Conservation (phyloP, 176 grass and related monocot genomes). For the Zoysia japonica region DNA sequence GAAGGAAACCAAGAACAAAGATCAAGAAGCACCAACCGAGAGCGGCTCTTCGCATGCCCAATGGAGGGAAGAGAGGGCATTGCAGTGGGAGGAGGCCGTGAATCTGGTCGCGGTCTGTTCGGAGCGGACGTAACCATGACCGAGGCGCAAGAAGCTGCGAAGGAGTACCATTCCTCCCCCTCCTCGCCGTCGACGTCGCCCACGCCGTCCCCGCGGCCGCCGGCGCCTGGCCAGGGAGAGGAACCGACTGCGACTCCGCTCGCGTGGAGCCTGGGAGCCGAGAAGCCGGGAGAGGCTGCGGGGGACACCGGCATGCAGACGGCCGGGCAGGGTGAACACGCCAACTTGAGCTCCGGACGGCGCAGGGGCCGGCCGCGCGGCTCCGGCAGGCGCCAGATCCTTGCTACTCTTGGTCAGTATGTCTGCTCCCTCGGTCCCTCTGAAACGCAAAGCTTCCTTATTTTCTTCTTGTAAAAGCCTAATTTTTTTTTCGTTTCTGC, state of each 20-base stretch:
- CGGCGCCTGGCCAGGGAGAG: slow-evolving; percentile 14
- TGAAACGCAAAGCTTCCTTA: slow-evolving; percentile 18
- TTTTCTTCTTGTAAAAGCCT: not conserved
- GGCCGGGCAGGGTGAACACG: slow-evolving; percentile 35
- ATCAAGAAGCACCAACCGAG: slow-evolving; percentile 4
- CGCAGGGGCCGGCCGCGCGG: slow-evolving; percentile 78
- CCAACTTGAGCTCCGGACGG: slow-evolving; percentile 46
- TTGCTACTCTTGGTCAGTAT: slow-evolving; percentile 69
- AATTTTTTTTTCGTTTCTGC: slow-evolving; percentile 5
- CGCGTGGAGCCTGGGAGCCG: slow-evolving; percentile 26
- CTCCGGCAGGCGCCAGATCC: slow-evolving; percentile 87
- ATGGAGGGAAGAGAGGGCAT: slow-evolving; percentile 57
- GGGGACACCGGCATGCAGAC: slow-evolving; percentile 36
- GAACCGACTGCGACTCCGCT: slow-evolving; percentile 25
- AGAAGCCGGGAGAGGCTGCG: slow-evolving; percentile 4
- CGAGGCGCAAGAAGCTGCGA: slow-evolving; percentile 39
- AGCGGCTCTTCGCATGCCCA: slow-evolving; percentile 1
- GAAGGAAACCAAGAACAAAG: slow-evolving; percentile 12
- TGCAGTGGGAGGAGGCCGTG: slow-evolving; percentile 35
- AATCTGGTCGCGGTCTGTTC: slow-evolving; percentile 36
- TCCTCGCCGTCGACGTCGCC: slow-evolving; percentile 62
- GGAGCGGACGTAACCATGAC: slow-evolving; percentile 33
- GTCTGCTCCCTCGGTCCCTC: not conserved
- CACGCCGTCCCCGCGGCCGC: slow-evolving; percentile 51
- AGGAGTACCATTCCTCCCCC: slow-evolving; percentile 46